These are phyloP conservation scores for Ascochyta pisi DNA, from an alignment of 2,329 filamentous ascomycete genomes.

Conservation along the genomic window DNA sequence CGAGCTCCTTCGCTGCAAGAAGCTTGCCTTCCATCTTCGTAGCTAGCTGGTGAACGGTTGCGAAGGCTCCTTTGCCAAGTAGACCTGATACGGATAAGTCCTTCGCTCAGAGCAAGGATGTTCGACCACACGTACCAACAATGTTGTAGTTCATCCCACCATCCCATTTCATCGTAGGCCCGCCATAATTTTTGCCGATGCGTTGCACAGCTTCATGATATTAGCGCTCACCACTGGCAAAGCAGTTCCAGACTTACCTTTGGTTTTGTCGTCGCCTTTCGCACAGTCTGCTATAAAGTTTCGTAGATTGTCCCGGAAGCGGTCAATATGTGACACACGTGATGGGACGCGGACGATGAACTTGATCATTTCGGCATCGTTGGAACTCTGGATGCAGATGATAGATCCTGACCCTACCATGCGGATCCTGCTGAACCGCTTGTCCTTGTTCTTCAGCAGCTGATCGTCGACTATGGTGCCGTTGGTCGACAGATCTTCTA, in stretches of 20 bases:
- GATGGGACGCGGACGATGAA: conserved; percentile 88
- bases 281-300: conserved; percentile 63
- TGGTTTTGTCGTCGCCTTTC: conserved; percentile 33
- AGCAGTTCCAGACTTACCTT: conserved; percentile 16
- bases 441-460: conserved; percentile 63
- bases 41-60: conserved; percentile 88
- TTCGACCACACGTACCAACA: conserved; percentile 50
- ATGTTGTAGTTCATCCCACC: conserved; percentile 87
- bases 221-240: conserved; percentile 1
- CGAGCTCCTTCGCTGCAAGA: conserved; percentile 92
- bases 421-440: conserved; percentile 56
- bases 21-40: conserved; percentile 82
- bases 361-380: conserved; percentile 67
- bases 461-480: conserved; percentile 84
- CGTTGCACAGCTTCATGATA: conserved; percentile 25
- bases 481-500: conserved; percentile 95
- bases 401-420: conserved; percentile 76
- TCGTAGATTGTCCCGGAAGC: conserved; percentile 73
- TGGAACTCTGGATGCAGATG: conserved; percentile 69
- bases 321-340: conserved; percentile 68
- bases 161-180: conserved; percentile 75
- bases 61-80: conserved; percentile 94
- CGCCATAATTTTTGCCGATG: conserved; percentile 35
- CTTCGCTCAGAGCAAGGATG: background rate
- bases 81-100: conserved; percentile 54